Base-by-base conservation (phyloP, 495 filamentous ascomycete genomes). In the Ramalina peruviana region DNA sequence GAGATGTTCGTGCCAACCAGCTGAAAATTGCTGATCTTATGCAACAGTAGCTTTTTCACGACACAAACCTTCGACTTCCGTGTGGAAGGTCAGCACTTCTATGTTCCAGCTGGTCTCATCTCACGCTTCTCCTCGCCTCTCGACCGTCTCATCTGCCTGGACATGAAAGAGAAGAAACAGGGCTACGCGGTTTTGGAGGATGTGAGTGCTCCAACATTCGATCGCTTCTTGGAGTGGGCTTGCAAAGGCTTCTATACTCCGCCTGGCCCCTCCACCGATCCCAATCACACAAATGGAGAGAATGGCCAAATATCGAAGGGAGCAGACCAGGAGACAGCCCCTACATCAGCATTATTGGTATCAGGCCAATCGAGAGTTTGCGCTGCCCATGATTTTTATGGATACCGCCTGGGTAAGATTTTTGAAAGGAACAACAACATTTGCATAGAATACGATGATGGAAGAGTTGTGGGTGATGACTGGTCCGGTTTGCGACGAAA, bases 191-290 rank as follows among this genome's bases (percentile, higher is more conserved):
- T 39, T 23, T 27, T 54, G 9, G n/a, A 58, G 13, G 55, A 54
- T 16, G 52, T 58, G 19, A 36, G 42, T 38, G 23, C 40, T 10
- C 52, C 36, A 2, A 58, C 55, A 2, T 52, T 58, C 33, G 45
- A 51, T 16, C 38, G 55, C 6, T 58, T 58, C 37, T 47, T 58
- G 7, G 40, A 58, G 38, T 58, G 55, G 55, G 48, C 51, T 4
- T 51, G 54, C 13, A 51, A 48, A 19, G 43, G 43, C 43, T 45
- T 21, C 19, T 45, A 45, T 19, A 25, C 10, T 27, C 15, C 23
- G 5, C 43, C 43, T 1, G 43, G 26, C 5, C 43, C 43, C 1
- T 21, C 23, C 23, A 23, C 23, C 4, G 23, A 23, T 23, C 23
- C 4, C 23, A 23, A 2, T 23, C 23, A 4, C n/a, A n/a, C n/a